A percentile compares a stretch with the other conserved stretches of the same genome.
phyloP scores from a whole-genome alignment of 2,329 filamentous ascomycete species.

The Scedosporium boydii region DNA sequence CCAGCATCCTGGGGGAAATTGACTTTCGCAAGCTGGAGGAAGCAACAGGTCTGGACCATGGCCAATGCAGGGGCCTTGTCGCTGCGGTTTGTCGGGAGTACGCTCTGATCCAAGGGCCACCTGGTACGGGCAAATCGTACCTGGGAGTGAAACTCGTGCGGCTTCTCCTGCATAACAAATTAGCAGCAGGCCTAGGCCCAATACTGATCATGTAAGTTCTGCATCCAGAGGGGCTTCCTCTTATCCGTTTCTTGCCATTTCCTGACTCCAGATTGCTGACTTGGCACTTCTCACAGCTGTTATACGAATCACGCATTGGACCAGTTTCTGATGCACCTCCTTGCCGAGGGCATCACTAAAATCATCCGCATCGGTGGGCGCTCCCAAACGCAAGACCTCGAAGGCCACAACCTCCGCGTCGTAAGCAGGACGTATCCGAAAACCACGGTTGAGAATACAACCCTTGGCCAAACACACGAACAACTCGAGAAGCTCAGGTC shows the following conservation, averaged over 20 bases:
- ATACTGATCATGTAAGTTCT: slow-evolving; percentile 24
- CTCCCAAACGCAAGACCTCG: slow-evolving; percentile 13
- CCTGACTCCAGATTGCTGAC: slow-evolving; percentile 36
- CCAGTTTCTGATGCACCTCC: slow-evolving; percentile 55
- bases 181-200: slow-evolving; percentile 29
- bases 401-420: neutral
- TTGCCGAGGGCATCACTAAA: slow-evolving; percentile 44
- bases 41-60: slow-evolving; percentile 39
- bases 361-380: slow-evolving; percentile 60
- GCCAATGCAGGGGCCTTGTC: slow-evolving; percentile 40
- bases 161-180: slow-evolving; percentile 35
- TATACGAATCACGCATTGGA: slow-evolving; percentile 62
- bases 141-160: slow-evolving; percentile 56
- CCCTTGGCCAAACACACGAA: neutral
- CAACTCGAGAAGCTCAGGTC: neutral
- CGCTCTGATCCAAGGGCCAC: slow-evolving; percentile 62
- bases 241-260: no score
- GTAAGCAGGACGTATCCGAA: slow-evolving; percentile 32
- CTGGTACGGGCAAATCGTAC: slow-evolving; percentile 69
- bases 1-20: neutral
- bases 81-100: slow-evolving; percentile 41
- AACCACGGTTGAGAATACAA: neutral
- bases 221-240: neutral
- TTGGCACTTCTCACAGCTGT: slow-evolving; percentile 47
- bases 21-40: neutral